Conservation (phyloP, 1,284 basidiomycete genomes). For the Ceratobasidium theobromae region DNA sequence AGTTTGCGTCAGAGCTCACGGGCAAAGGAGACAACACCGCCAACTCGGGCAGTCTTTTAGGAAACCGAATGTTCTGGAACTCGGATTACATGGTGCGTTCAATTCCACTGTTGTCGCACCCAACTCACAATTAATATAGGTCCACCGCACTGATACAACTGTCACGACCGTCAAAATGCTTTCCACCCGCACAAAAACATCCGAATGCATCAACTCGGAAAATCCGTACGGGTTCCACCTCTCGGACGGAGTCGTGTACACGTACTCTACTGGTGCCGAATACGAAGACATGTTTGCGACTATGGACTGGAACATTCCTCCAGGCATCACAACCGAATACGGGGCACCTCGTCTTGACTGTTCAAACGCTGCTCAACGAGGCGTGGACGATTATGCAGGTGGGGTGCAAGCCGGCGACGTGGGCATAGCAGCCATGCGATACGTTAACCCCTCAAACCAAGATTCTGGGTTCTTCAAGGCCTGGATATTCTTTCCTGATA, state of each 20-base stretch:
- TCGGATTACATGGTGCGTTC: conserved; percentile 65
- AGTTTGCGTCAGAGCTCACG: conserved; percentile 37
- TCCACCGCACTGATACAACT: conserved; percentile 60
- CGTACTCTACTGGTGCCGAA: conserved; percentile 62
- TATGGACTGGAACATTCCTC: conserved; percentile 76
- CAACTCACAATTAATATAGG: conserved; percentile 43
- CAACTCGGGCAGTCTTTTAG: conserved; percentile 58
- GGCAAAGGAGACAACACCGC: conserved; percentile 46
- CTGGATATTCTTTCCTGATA: conserved; percentile 68
- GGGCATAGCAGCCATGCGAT: conserved; percentile 59
- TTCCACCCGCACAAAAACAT: conserved; percentile 60
- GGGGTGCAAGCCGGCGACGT: conserved; percentile 57
- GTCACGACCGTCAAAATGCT: conserved; percentile 65
- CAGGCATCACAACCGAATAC: conserved; percentile 65
- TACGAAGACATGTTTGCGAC: conserved; percentile 66
- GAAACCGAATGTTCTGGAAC: conserved; percentile 66
- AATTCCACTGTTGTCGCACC: not conserved
- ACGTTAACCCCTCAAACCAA: conserved; percentile 55
- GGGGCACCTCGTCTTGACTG: conserved; percentile 54
- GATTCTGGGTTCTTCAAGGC: conserved; percentile 63
- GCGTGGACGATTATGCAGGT: conserved; percentile 60
- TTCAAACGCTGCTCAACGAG: conserved; percentile 46
- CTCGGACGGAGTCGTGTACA: conserved; percentile 62
- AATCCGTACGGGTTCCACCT: conserved; percentile 69
- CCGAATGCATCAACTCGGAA: conserved; percentile 63